Conservation (phyloP, 208 protist species). For the Acanthamoeba lenticulata region DNA sequence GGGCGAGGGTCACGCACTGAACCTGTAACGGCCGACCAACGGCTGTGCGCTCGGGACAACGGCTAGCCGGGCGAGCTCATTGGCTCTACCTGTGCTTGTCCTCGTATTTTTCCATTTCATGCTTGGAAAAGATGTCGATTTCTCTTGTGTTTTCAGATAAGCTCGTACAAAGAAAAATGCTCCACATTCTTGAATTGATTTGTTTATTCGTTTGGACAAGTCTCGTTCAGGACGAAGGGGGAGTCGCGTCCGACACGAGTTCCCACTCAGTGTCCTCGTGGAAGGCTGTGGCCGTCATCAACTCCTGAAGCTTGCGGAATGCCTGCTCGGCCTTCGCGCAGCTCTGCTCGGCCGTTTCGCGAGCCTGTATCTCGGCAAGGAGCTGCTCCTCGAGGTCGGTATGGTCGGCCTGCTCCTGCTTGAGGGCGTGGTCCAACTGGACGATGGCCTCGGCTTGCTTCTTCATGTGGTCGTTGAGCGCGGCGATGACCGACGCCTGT, state of each 20-base stretch:
- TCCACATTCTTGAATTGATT: too few relatives aligned
- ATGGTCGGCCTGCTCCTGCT: conserved; percentile 28
- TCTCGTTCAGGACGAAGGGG: too few relatives aligned
- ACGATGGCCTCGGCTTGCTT: conserved; percentile 42
- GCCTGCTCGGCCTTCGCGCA: conserved; percentile 22
- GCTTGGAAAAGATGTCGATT: background rate
- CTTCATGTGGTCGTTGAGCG: conserved; percentile 39
- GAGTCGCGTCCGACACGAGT: background rate
- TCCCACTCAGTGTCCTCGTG: conserved; percentile 39
- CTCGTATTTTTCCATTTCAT: background rate
- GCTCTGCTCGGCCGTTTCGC: conserved; percentile 20
- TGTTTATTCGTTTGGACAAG: too few relatives aligned
- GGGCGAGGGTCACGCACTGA: background rate
- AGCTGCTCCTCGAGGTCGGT: background rate
- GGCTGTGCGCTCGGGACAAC: background rate
- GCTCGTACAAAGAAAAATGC: background rate
- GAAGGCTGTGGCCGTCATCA: background rate
- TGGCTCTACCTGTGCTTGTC: background rate
- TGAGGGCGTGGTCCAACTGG: conserved; percentile 15
- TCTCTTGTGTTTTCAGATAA: too few relatives aligned
- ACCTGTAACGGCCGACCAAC: background rate
- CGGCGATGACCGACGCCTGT: background rate
- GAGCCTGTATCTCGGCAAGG: background rate
- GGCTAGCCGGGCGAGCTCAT: background rate
- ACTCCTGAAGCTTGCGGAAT: conserved; percentile 31